phyloP scores from a whole-genome alignment of 2,329 filamentous ascomycete species.

The Sporothrix euskadiensis region DNA sequence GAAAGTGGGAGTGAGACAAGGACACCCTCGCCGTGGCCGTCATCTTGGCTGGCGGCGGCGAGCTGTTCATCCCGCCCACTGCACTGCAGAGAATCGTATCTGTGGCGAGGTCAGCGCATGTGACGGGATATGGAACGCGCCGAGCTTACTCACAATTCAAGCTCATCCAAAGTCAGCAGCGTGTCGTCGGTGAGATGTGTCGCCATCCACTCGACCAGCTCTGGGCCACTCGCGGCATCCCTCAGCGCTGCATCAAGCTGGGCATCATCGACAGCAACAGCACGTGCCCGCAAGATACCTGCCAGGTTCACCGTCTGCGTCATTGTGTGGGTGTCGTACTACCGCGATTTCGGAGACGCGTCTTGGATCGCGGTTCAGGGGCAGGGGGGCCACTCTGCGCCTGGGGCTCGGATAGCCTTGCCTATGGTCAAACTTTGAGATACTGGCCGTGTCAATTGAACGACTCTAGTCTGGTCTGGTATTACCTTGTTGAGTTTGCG shows the following conservation, averaged over 20 bases:
- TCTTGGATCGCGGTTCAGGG: conserved; percentile 4
- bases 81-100: conserved; percentile 51
- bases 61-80: conserved; percentile 52
- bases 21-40: conserved; percentile 32
- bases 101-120: neutral
- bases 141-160: conserved; percentile 44
- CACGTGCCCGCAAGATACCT: conserved; percentile 26
- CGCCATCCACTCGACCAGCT: conserved; percentile 51
- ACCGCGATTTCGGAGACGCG: neutral
- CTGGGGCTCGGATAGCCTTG: no score
- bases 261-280: conserved; percentile 22
- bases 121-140: neutral
- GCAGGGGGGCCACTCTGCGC: neutral
- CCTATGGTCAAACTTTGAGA: neutral
- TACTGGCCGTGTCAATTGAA: neutral
- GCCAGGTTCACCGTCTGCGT: conserved; percentile 16
- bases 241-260: conserved; percentile 42
- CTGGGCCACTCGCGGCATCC: conserved; percentile 41
- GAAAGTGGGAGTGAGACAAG: conserved; percentile 47
- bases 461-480: neutral
- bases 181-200: conserved; percentile 53
- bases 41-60: conserved; percentile 36
- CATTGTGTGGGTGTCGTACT: neutral
- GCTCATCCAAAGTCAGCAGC: conserved; percentile 56
- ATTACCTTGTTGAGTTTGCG: neutral